Evolutionary conservation across 805 yeast genomes (phyloP), one percentile per base, ranked within the genome.

Genomic region (Pichia californica): DNA sequence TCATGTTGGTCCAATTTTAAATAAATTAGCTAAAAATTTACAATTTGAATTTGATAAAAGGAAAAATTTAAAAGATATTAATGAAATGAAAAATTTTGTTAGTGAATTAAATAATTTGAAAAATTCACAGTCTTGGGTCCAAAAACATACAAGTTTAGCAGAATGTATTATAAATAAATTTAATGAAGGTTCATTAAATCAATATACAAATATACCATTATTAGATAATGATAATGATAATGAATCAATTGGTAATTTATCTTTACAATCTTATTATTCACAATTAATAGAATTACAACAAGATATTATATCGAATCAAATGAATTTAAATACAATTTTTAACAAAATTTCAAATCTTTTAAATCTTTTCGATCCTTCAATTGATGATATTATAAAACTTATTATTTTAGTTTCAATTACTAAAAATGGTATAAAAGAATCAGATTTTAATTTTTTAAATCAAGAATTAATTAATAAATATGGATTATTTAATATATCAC

Each of bases 91-190:
- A 55, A 64, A 69, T 38, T 78, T 89, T 52, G 95, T 91, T 8
- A 76, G 77, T 16, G 80, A 77, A 36, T 66, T 91, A 27, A 80
- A 83, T 8, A 71, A 70, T 13, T 61, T 91, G 38, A 89, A 88
- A 45, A 65, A 70, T 8, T 71, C 76, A 38, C 95, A 88, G 59
- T 79, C 73, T 31, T 67, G 77, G 51, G 73, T 93, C 25, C 76
- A 83, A 49, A 74, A 76, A 44, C 95, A 87, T 57, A 86, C 96
- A 0, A 64, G 63, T 5, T 61, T 88, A n/a, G 83, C 91, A 9
- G 93, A 87, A 52, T 66, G 66, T 27, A 69, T 86, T 1, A 62
- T 65, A 30, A 76, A 80, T 15, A 68, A 68, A 33, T 58, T 54
- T 26, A 36, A 36, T 5, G 16, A 21, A 3, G 48, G 46, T 16